phyloP scores from a whole-genome alignment of 306 rosid species.

The Cicer arietinum region DNA sequence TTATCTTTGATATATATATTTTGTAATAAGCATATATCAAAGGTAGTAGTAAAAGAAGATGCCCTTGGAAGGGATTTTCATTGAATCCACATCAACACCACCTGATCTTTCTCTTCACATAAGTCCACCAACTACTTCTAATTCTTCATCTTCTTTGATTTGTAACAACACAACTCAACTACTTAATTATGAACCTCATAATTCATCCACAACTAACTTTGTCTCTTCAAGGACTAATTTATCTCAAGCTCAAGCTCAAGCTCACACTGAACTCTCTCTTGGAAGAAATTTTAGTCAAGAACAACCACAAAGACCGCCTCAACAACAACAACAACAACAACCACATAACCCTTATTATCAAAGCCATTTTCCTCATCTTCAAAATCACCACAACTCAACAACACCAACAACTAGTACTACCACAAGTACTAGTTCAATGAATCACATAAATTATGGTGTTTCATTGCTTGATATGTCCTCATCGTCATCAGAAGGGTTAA shows the following conservation, averaged over 20 bases:
- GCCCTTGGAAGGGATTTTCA: constrained; percentile 92
- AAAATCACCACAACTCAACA: constrained; percentile 33
- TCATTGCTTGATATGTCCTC: constrained; percentile 61
- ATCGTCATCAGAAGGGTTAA: constrained; percentile 56
- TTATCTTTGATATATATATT: constrained; percentile 24
- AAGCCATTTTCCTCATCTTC: constrained; percentile 33
- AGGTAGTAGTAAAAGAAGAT: constrained; percentile 53
- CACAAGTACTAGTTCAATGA: constrained; percentile 13
- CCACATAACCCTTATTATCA: constrained; percentile 42
- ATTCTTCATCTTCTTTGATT: constrained; percentile 53
- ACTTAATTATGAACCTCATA: constrained; percentile 35
- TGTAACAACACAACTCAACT: constrained; percentile 30
- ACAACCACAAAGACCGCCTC: not conserved
- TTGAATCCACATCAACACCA: constrained; percentile 58
- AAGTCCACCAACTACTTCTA: constrained; percentile 64
- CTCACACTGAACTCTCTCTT: constrained; percentile 78
- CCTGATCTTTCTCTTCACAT: constrained; percentile 97
- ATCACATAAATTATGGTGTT: constrained; percentile 54
- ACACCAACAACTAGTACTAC: not conserved
- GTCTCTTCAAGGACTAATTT: constrained; percentile 4
- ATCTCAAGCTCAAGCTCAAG: constrained; percentile 54
- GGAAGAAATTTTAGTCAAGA: constrained; percentile 53
- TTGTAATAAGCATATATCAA: constrained; percentile 26
- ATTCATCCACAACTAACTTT: constrained; percentile 23
- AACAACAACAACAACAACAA: not conserved